phyloP scores from a whole-genome alignment of 2,329 filamentous ascomycete genomes.

The Sporothrix brasiliensis region DNA sequence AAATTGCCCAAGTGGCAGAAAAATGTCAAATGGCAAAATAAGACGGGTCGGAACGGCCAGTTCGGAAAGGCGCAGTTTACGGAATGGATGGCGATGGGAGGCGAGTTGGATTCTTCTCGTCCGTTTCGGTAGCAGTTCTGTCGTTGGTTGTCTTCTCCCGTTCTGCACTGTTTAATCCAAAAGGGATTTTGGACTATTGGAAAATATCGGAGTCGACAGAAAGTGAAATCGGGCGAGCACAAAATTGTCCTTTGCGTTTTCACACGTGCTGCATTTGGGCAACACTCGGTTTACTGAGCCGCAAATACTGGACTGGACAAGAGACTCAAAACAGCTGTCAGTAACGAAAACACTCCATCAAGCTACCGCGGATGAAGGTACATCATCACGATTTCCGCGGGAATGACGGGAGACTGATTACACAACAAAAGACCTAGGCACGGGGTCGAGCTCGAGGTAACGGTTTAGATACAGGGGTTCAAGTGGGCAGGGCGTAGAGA shows the following conservation, averaged over 20 bases:
- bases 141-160: neutral
- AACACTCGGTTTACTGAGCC: neutral
- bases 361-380: conserved; percentile 14
- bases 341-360: no score
- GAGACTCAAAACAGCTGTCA: neutral
- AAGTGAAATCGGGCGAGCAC: conserved; percentile 12
- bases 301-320: conserved; percentile 1
- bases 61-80: conserved; percentile 14
- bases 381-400: conserved; percentile 1
- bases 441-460: neutral
- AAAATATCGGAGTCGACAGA: conserved; percentile 7
- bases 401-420: neutral
- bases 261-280: neutral
- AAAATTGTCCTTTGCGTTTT: neutral
- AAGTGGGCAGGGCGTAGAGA: neutral
- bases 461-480: neutral
- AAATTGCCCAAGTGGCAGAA: neutral
- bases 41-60: conserved; percentile 12
- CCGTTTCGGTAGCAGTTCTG: neutral
- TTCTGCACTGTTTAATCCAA: neutral
- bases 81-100: neutral
- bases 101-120: neutral
- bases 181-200: conserved; percentile 8
- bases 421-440: neutral
- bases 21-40: neutral